phyloP scores from a whole-genome alignment of 78 protist genomes.

The Dictyostelium capitatum region DNA sequence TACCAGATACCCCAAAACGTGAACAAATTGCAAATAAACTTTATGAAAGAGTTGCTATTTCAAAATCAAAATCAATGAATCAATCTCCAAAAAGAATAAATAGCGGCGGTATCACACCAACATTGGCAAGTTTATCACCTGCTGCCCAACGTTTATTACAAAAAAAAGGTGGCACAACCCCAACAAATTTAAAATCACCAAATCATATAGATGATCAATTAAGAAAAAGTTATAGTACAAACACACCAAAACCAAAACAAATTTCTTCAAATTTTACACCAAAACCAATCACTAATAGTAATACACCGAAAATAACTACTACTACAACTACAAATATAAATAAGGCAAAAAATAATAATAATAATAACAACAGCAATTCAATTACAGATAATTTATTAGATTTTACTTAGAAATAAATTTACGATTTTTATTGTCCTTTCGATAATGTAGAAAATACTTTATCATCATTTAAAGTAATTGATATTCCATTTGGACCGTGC shows the following conservation, averaged over 20 bases:
- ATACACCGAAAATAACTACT: neutral
- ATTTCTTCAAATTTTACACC: neutral
- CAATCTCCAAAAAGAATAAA: neutral
- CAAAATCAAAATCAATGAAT: neutral
- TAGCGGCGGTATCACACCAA: conserved; percentile 1
- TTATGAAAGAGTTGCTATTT: conserved; percentile 3
- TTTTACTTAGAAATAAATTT: neutral
- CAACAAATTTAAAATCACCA: neutral
- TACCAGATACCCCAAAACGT: conserved; percentile 63
- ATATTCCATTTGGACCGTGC: too few relatives aligned
- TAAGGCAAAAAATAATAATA: neutral
- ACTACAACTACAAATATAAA: neutral
- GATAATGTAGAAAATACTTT: neutral
- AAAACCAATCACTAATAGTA: neutral
- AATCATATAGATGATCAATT: conserved; percentile 7
- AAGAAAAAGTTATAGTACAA: conserved; percentile 3
- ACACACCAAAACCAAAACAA: neutral
- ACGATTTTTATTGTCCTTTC: neutral
- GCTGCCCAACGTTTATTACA: conserved; percentile 6
- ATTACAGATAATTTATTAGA: conserved; percentile 30
- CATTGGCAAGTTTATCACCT: conserved; percentile 9
- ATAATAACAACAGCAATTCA: neutral
- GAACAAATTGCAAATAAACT: conserved; percentile 42
- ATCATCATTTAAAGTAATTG: too few relatives aligned
- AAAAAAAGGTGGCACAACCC: neutral